Evolutionary conservation across 225 moss, liverwort and hornwort genomes (phyloP), one percentile per base, ranked within the genome.

Genomic region (Marchantia polymorpha): DNA sequence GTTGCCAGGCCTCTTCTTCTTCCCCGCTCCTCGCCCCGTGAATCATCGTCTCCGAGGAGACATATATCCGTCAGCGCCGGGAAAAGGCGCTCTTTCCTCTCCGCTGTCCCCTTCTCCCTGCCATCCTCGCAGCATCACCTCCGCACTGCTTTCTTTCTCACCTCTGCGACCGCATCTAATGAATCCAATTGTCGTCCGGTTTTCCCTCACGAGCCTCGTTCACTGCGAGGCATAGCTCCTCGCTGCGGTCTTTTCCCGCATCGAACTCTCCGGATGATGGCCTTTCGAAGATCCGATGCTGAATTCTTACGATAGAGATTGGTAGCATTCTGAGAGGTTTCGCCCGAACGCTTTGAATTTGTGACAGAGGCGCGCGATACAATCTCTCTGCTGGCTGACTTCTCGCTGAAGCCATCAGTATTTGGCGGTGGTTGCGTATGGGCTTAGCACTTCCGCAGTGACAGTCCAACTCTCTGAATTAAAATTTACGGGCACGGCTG

Each of bases 1-100:
- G 56, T 26, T 80, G 52, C 7, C 69, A 30, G 50, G 70, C 70
- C 5, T 39, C 39, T 39, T 39, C 39, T 67, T 60, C n/a, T n/a
- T 50, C 7, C 51, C 12, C 73, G 39, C 16, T 12, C 12, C 69
- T 54, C 29, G 72, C 55, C 52, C 47, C 48, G 22, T 65, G 49
- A 64, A 81, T 74, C 30, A 31, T 39, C 64, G 12, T 23, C 23
- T 0, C 61, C 52, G 5, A 63, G 64, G 81, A 75, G 17, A 81
- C 60, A 74, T 52, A 65, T 53, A 73, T 30, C 14, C 59, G 52
- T 52, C 51, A 74, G 59, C 15, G 16, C 14, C 79, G 49, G 77
- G 65, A 22, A 76, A 48, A 11, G 64, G 12, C 19, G 26, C 63
- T 12, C 23, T 10, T 9, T 46, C 10, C 50, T 29, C 19, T 31